Evolutionary conservation across 169 alveolate genomes (phyloP).

Genomic region (Plasmodium relictum): DNA sequence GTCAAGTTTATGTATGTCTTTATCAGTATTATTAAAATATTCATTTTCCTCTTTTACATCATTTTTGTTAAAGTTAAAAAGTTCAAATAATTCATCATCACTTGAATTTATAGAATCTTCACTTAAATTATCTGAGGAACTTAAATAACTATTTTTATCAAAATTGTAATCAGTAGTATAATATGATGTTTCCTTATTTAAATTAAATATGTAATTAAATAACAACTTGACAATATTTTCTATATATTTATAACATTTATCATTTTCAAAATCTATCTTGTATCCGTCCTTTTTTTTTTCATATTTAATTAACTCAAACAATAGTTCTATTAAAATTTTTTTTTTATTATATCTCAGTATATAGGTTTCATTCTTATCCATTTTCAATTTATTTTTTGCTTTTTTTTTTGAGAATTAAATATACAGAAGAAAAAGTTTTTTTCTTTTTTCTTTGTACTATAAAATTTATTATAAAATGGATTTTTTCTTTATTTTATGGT

Average conservation of each 20-base stretch:
- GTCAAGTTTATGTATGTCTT: constrained; percentile 1
- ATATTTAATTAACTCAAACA: constrained; percentile 55
- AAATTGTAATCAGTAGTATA: constrained; percentile 9
- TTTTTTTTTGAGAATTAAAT: too few relatives aligned
- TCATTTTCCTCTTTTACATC: background rate
- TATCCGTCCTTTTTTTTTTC: constrained; percentile 37
- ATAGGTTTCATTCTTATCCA: constrained; percentile 41
- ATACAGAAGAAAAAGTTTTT: too few relatives aligned
- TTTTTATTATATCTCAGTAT: constrained; percentile 31
- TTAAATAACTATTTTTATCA: constrained; percentile 5
- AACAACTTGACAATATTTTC: constrained; percentile 31
- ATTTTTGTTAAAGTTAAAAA: background rate
- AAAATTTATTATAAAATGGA: too few relatives aligned
- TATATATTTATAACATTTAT: constrained; percentile 40
- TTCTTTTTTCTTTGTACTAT: too few relatives aligned
- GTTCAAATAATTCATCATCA: constrained; percentile 13
- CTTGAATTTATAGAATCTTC: constrained; percentile 27
- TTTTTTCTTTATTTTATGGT: too few relatives aligned
- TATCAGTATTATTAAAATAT: background rate
- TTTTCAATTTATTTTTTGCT: background rate
- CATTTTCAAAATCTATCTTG: constrained; percentile 52
- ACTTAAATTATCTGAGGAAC: constrained; percentile 57
- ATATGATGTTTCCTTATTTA: background rate
- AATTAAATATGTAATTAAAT: constrained; percentile 62
- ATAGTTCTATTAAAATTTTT: constrained; percentile 6